Percentiles rank a stretch among this genome's conserved stretches.
phyloP scores from a whole-genome alignment of 2,329 filamentous ascomycete genomes.

The Trichoderma afroharzianum region DNA sequence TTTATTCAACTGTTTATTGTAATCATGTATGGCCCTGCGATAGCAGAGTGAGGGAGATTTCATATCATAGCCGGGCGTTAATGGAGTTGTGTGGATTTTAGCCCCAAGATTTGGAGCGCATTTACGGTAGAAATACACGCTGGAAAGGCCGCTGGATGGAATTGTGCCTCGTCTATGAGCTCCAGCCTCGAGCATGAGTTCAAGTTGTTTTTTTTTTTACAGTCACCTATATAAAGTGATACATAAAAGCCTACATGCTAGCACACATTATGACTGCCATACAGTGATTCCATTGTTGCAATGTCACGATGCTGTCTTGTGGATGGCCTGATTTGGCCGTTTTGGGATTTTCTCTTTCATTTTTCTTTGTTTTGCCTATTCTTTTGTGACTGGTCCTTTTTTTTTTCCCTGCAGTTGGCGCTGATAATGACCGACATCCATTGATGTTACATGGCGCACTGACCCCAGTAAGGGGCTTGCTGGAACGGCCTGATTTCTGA shows the following conservation, averaged over 20 bases:
- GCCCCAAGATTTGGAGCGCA: constrained; percentile 5
- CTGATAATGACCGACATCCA: background rate
- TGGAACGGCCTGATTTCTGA: background rate
- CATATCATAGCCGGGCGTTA: constrained; percentile 30
- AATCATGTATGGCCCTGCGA: constrained; percentile 9
- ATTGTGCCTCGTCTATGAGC: background rate
- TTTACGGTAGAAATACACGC: background rate
- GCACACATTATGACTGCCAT: background rate
- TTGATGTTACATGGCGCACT: constrained; percentile 1
- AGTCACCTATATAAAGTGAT: constrained; percentile 15
- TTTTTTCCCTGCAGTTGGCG: background rate
- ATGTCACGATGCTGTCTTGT: background rate
- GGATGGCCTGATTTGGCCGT: background rate
- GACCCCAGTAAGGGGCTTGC: constrained; percentile 11
- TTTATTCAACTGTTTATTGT: constrained; percentile 17
- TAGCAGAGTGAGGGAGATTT: constrained; percentile 23
- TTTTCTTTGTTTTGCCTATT: background rate
- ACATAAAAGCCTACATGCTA: background rate
- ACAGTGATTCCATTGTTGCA: background rate
- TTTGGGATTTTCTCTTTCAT: background rate
- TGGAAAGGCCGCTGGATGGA: constrained; percentile 1
- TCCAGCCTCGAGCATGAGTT: background rate
- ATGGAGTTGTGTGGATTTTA: constrained; percentile 23
- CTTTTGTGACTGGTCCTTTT: background rate
- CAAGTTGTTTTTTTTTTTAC: background rate